Base-by-base conservation (phyloP, 2,329 filamentous ascomycete species). In the Orbilia ellipsospora region DNA sequence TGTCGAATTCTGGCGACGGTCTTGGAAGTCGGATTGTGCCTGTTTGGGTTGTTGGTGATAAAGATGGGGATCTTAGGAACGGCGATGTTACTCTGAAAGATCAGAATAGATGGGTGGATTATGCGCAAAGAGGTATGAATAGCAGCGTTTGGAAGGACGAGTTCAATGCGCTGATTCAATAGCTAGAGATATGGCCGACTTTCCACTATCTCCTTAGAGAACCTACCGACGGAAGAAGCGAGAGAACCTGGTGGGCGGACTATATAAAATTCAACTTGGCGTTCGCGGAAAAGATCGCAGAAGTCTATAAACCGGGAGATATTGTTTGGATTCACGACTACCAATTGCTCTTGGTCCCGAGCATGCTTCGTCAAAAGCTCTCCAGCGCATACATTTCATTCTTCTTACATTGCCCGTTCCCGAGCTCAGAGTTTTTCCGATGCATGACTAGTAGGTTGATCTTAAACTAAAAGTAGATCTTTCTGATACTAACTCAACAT, bases 151-250 rank as follows among this genome's bases (percentile, higher is more conserved):
- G 15, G 26, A 23, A 16, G 20, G 20, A 56, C 15, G 20, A 23
- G 12, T 5, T 7, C 50, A 64, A 44, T 50, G 52, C 20, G 59
- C 74, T 67, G 6, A 69, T 45, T 54, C 60, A 56, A 73, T 26
- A 2, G 12, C 50, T 70, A 81, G 92, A 97, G 80, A 86, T 98
- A 28, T 97, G 96, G 84, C 93, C 92, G 0, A 87, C 97, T 8
- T 93, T 97, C 81, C 94, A 98, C 83, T 98, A 98, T 86, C 96
- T 96, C 84, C 92, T 95, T 81, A 92, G 96, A 81, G 92, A 79
- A 62, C 93, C 94, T 0, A 92, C 90, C 12, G 92, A 97, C 81
- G 93, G 93, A 42, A 89, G 91, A 78, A 89, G 89, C 16, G 92
- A 95, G 81, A 89, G 92, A 63, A 86, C 91, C 50, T 90, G 93